Percentiles rank a stretch among this genome's conserved stretches.
These are phyloP conservation scores for Pseudogymnoascus sp. DNA, from an alignment of 2,329 filamentous ascomycete species.

Conservation along the genomic window DNA sequence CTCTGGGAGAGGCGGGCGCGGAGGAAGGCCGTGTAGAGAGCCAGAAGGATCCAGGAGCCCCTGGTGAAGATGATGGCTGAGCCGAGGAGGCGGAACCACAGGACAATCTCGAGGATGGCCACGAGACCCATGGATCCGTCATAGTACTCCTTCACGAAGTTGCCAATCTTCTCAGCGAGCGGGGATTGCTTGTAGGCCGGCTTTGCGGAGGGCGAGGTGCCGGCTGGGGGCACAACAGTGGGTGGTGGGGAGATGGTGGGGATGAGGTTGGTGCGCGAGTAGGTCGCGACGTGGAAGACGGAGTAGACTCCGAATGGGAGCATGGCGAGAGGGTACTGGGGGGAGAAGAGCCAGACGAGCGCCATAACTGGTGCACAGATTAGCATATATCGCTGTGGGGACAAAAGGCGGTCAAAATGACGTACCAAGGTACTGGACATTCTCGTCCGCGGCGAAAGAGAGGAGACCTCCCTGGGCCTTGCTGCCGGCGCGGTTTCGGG, in stretches of 20 bases:
- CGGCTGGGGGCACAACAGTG: slow-evolving; percentile 44
- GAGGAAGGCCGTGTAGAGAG: slow-evolving; percentile 84
- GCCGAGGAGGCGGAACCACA: slow-evolving; percentile 77
- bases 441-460: slow-evolving; percentile 76
- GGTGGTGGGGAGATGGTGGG: slow-evolving; percentile 71
- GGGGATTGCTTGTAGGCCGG: slow-evolving; percentile 43
- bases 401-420: slow-evolving; percentile 18
- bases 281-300: slow-evolving; percentile 95
- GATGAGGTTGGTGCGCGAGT: slow-evolving; percentile 87
- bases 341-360: slow-evolving; percentile 86
- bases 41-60: slow-evolving; percentile 82
- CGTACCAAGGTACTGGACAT: slow-evolving; percentile 94
- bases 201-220: slow-evolving; percentile 50
- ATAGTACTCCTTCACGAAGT: slow-evolving; percentile 97
- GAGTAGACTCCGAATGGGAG: slow-evolving; percentile 96
- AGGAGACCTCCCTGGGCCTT: slow-evolving; percentile 51
- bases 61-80: slow-evolving; percentile 82
- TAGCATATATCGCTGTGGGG: slow-evolving; percentile 13
- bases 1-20: slow-evolving; percentile 86
- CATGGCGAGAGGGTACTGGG: slow-evolving; percentile 83
- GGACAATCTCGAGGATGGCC: slow-evolving; percentile 74
- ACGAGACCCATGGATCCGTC: slow-evolving; percentile 93
- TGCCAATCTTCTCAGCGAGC: slow-evolving; percentile 75
- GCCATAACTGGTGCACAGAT: slow-evolving; percentile 62
- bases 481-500: slow-evolving; percentile 67